Percentiles rank a stretch among this genome's conserved stretches.
phyloP scores from a whole-genome alignment of 305 asterid genomes.

The Lippia alba region DNA sequence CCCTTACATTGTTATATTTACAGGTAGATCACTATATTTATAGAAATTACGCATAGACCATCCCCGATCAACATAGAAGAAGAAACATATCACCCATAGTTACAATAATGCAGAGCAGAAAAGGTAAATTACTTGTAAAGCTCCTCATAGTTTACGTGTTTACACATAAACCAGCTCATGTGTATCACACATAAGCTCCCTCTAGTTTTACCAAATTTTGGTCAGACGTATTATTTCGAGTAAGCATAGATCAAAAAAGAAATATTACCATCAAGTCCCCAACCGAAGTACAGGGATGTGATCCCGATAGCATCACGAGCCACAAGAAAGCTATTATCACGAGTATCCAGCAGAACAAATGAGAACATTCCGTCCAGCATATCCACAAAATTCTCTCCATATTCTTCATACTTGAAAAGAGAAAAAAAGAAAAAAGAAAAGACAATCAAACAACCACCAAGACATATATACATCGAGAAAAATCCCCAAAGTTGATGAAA shows the following conservation, averaged over 20 bases:
- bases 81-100: too few relatives aligned
- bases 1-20: too few relatives aligned
- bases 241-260: conserved; percentile 11
- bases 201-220: too few relatives aligned
- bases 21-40: not conserved
- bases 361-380: conserved; percentile 99
- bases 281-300: conserved; percentile 92
- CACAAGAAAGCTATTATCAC: conserved; percentile 83
- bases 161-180: too few relatives aligned
- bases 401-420: conserved; percentile 76
- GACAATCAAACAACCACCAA: conserved; percentile 2
- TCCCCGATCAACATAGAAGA: too few relatives aligned
- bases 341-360: conserved; percentile 84
- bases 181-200: too few relatives aligned
- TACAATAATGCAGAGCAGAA: too few relatives aligned
- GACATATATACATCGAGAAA: not conserved
- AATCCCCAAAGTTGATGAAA: not conserved
- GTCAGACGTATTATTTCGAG: too few relatives aligned
- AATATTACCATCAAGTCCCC: conserved; percentile 89
- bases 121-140: too few relatives aligned
- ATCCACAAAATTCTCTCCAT: conserved; percentile 85
- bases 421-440: not conserved
- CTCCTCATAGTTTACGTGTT: too few relatives aligned
- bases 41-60: too few relatives aligned
- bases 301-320: conserved; percentile 98